Conservation (phyloP, 1,284 basidiomycete genomes). For the Ustilago crameri region DNA sequence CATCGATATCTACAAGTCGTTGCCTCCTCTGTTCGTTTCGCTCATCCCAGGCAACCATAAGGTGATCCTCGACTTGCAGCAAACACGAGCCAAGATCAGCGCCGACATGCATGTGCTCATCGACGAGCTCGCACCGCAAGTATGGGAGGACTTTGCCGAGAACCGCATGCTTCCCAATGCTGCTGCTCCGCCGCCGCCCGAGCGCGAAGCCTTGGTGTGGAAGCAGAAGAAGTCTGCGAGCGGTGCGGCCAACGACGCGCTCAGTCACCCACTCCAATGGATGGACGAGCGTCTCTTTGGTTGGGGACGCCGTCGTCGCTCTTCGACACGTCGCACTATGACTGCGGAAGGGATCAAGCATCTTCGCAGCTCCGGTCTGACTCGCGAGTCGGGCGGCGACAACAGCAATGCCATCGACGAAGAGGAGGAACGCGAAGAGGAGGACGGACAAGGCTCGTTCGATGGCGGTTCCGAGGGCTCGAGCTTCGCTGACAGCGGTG, state of each 20-base stretch:
- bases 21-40: conserved; percentile 89
- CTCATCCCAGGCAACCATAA: conserved; percentile 90
- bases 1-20: conserved; percentile 97
- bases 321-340: conserved; percentile 47
- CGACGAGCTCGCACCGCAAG: conserved; percentile 74
- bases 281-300: conserved; percentile 92
- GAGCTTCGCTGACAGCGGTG: conserved; percentile 39
- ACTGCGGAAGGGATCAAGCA: conserved; percentile 41
- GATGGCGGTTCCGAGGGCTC: conserved; percentile 41
- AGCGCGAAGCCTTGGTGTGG: conserved; percentile 52
- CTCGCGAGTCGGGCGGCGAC: conserved; percentile 11
- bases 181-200: conserved; percentile 51
- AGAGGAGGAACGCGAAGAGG: conserved; percentile 22
- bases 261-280: conserved; percentile 73
- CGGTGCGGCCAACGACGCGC: conserved; percentile 43
- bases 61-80: conserved; percentile 82
- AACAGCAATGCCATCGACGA: conserved; percentile 27
- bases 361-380: conserved; percentile 19
- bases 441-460: conserved; percentile 38
- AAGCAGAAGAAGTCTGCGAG: conserved; percentile 46
- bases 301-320: conserved; percentile 72
- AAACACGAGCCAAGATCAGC: conserved; percentile 81
- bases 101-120: conserved; percentile 90
- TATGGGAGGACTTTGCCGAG: conserved; percentile 64
- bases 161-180: conserved; percentile 58